Base-by-base conservation (phyloP, 192 early-diverging fungal genomes). In the Gigaspora rosea region DNA sequence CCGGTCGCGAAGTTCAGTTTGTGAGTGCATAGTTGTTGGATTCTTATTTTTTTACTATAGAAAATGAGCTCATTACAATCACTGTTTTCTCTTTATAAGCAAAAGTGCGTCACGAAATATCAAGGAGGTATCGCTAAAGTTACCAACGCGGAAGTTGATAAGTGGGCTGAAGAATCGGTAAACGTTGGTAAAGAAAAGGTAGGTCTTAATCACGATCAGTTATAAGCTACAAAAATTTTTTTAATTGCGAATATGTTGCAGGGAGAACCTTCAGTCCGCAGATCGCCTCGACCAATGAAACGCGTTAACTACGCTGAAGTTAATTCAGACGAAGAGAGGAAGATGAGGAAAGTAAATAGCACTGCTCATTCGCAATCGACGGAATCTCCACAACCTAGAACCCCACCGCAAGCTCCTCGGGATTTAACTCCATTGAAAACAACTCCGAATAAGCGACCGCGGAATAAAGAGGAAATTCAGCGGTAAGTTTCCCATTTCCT, bases 51-150 rank as follows among this genome's bases (percentile, higher is more conserved):
- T 20, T 50, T 61, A 63, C 18, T 61, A 76, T 20, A 36, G n/a
- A 76, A 64, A 51, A 50, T 18, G 65, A 36, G n/a, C 74, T 64
- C 61, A 76, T n/a, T n/a, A n/a, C n/a, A 62, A 61, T 75, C 59
- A 13, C 66, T 68, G 46, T 68, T 68, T 69, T n/a, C n/a, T 47
- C 50, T 76, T 76, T 63, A 59, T 76, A 47, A 76, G 74, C 74
- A 76, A 76, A 18, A 62, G 22, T 10, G 61, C 41, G 61, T 76
- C 35, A 76, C 61, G 41, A 76, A 65, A 76, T 76, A 76, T 61
- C 61, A 76, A 65, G 18, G 32, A 76, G 61, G 74, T 59, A 20
- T 63, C 57, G 59, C 73, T 47, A 64, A 61, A 75, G 57, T 75
- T 61, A 65, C 64, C n/a, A 52, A 49, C 41, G 61, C 74, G 4